phyloP scores from a whole-genome alignment of 305 asterid genomes.

The Fraxinus platypoda region DNA sequence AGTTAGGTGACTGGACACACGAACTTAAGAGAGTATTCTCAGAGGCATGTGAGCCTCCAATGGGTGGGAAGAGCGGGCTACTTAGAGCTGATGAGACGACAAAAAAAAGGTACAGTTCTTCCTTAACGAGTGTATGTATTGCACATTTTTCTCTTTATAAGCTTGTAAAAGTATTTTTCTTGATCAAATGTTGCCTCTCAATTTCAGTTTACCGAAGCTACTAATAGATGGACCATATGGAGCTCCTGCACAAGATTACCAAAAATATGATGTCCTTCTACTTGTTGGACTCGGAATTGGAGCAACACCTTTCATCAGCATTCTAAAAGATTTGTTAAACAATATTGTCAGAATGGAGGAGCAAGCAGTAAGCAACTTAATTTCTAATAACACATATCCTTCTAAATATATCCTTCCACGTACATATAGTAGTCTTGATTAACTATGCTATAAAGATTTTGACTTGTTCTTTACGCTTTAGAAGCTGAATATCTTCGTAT shows the following conservation, averaged over 20 bases:
- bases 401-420: background rate
- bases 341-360: conserved; percentile 53
- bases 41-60: conserved; percentile 71
- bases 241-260: conserved; percentile 66
- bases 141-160: background rate
- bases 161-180: background rate
- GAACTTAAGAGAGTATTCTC: conserved; percentile 51
- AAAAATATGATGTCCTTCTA: conserved; percentile 47
- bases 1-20: conserved; percentile 57
- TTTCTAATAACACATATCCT: background rate
- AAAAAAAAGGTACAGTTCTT: conserved; percentile 52
- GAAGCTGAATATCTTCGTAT: background rate
- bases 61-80: conserved; percentile 81
- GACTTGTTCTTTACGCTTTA: conserved; percentile 13
- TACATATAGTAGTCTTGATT: background rate
- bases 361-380: conserved; percentile 37
- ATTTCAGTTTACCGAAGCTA: conserved; percentile 55
- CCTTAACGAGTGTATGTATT: background rate
- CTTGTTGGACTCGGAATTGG: conserved; percentile 69
- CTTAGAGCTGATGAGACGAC: conserved; percentile 92
- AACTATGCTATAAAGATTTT: background rate
- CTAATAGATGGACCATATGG: conserved; percentile 68
- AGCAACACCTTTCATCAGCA: conserved; percentile 65
- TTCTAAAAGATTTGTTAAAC: conserved; percentile 55
- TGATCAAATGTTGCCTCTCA: conserved; percentile 16